phyloP scores from a whole-genome alignment of 2,329 filamentous ascomycete genomes.

The Fusarium pseudograminearum region DNA sequence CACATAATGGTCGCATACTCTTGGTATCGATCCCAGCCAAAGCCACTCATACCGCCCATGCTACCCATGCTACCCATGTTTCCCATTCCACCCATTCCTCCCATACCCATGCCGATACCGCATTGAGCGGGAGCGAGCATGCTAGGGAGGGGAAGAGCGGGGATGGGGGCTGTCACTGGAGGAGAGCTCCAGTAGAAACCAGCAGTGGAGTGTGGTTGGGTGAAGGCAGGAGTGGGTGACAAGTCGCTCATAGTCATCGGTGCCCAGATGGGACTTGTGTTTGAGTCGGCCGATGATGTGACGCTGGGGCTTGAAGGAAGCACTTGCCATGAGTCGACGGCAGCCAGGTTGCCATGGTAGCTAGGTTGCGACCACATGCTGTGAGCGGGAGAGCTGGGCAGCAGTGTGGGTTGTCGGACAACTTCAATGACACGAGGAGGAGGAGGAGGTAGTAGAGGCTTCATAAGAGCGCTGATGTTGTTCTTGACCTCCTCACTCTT shows the following conservation, averaged over 20 bases:
- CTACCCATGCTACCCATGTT: conserved; percentile 70
- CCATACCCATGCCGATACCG: conserved; percentile 80
- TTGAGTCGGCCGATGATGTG: conserved; percentile 77
- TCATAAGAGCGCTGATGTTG: conserved; percentile 85
- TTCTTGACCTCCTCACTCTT: conserved; percentile 94
- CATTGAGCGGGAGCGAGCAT: conserved; percentile 84
- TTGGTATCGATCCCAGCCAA: conserved; percentile 88
- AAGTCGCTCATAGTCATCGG: conserved; percentile 81
- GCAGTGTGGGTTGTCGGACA: conserved; percentile 84
- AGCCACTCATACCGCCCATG: conserved; percentile 71
- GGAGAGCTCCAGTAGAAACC: conserved; percentile 85
- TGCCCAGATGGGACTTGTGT: conserved; percentile 80
- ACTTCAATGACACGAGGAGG: conserved; percentile 91
- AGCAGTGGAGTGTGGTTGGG: conserved; percentile 76
- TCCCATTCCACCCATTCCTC: conserved; percentile 75
- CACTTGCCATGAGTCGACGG: conserved; percentile 88
- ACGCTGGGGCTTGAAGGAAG: conserved; percentile 89
- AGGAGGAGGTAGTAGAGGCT: conserved; percentile 85
- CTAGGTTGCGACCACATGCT: conserved; percentile 84
- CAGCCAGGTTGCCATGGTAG: conserved; percentile 73
- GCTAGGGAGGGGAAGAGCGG: conserved; percentile 84
- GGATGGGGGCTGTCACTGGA: conserved; percentile 78
- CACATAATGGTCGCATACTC: conserved; percentile 91
- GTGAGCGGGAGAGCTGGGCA: conserved; percentile 83
- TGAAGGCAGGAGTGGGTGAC: conserved; percentile 84